Evolutionary conservation across 2,329 filamentous ascomycete species (phyloP).

Genomic region (Pseudogymnoascus sp.): DNA sequence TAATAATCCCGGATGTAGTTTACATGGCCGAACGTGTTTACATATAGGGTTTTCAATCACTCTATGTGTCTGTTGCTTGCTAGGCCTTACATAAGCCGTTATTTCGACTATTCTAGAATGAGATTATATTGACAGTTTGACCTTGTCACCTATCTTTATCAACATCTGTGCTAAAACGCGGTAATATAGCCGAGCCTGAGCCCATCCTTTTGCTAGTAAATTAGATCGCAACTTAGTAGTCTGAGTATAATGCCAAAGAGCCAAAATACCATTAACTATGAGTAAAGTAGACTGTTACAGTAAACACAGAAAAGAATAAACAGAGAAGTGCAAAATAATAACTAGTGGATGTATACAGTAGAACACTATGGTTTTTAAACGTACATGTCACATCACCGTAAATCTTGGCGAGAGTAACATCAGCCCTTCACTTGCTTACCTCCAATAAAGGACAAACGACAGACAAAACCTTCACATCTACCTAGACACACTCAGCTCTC

Average conservation of each 20-base stretch:
- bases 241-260: neutral
- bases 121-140: neutral
- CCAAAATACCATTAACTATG: neutral
- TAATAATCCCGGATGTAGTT: neutral
- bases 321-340: neutral
- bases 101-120: neutral
- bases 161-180: neutral
- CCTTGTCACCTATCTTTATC: neutral
- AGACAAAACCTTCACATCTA: neutral
- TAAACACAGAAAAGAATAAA: neutral
- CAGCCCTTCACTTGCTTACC: neutral
- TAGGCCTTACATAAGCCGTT: neutral
- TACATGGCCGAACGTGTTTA: neutral
- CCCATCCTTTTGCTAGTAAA: neutral
- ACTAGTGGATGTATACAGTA: too few species aligned
- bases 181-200: neutral
- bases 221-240: neutral
- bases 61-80: neutral
- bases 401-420: neutral
- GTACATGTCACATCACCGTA: neutral
- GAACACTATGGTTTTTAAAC: neutral
- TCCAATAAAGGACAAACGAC: neutral
- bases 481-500: neutral
- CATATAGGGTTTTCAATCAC: neutral
- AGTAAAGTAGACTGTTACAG: neutral